These are phyloP conservation scores for Aureobasidium sp. DNA, from an alignment of 2,329 filamentous ascomycete species.

Conservation along the genomic window DNA sequence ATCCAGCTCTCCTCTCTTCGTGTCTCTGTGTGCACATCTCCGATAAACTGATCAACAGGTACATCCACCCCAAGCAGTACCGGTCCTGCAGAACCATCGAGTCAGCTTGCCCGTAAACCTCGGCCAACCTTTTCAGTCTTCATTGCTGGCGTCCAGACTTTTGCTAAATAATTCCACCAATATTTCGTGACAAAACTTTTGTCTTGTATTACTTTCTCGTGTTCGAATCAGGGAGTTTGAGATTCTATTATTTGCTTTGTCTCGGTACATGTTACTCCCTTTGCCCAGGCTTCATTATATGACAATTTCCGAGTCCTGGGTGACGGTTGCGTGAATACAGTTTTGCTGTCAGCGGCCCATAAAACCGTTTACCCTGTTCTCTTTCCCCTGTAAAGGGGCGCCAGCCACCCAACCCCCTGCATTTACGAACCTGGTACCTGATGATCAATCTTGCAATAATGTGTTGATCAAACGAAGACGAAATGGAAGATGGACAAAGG, in stretches of 20 bases:
- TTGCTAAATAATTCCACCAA: constrained; percentile 5
- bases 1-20: not conserved
- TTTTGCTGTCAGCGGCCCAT: constrained; percentile 6
- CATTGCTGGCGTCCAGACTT: too few relatives aligned
- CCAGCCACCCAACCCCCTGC: constrained; percentile 14
- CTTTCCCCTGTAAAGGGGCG: not conserved
- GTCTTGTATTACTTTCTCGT: not conserved
- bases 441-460: constrained; percentile 7
- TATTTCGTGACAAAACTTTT: not conserved
- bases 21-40: constrained; percentile 13
- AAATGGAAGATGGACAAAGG: not conserved
- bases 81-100: not conserved
- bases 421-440: constrained; percentile 1
- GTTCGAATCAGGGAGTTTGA: not conserved
- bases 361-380: constrained; percentile 3
- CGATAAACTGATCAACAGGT: constrained; percentile 7
- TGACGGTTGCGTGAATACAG: constrained; percentile 6
- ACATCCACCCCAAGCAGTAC: not conserved
- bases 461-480: not conserved
- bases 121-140: not conserved
- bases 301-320: constrained; percentile 15
- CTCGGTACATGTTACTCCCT: not conserved
- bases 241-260: not conserved
- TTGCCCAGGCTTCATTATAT: not conserved
- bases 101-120: not conserved